phyloP scores from a whole-genome alignment of 306 rosid genomes.

The Quercus berberidifolia region DNA sequence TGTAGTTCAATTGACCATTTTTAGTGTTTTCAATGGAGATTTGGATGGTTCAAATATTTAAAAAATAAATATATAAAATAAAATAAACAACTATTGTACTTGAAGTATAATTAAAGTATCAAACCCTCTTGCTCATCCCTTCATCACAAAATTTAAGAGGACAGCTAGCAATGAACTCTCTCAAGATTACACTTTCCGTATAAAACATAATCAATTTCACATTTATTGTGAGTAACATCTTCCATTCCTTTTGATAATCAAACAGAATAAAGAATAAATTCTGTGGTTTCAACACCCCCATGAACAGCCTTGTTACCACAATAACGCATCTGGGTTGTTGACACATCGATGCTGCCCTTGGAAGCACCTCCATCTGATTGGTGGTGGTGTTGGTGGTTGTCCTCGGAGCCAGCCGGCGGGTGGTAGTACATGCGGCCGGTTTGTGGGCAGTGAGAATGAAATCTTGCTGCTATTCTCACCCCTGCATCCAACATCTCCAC shows the following conservation, averaged over 20 bases:
- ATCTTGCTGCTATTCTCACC: slow-evolving; percentile 53
- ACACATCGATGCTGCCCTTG: background rate
- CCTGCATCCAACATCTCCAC: slow-evolving; percentile 49
- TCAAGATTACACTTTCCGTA: background rate
- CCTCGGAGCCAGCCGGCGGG: slow-evolving; percentile 35
- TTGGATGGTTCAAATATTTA: too few relatives aligned
- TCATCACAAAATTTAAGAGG: background rate
- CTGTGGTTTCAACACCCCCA: slow-evolving; percentile 11
- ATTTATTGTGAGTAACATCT: background rate
- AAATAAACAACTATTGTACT: too few relatives aligned
- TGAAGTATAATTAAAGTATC: too few relatives aligned
- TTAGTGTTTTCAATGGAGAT: too few relatives aligned
- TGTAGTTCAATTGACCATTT: fast-evolving
- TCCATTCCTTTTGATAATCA: slow-evolving; percentile 12
- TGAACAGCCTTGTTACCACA: slow-evolving; percentile 23
- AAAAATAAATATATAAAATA: too few relatives aligned
- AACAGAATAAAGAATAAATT: slow-evolving; percentile 56
- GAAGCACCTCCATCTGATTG: slow-evolving; percentile 3
- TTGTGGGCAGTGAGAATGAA: slow-evolving; percentile 57
- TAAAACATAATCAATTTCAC: background rate
- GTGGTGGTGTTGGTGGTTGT: slow-evolving; percentile 11
- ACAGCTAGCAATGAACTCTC: background rate
- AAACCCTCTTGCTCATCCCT: background rate
- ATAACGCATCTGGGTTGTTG: slow-evolving; percentile 10
- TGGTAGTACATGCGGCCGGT: slow-evolving; percentile 51